A percentile compares a stretch with the other conserved stretches of the same genome.
Conservation (phyloP, 352 stramenopile genomes). For the Peronospora destructor region DNA sequence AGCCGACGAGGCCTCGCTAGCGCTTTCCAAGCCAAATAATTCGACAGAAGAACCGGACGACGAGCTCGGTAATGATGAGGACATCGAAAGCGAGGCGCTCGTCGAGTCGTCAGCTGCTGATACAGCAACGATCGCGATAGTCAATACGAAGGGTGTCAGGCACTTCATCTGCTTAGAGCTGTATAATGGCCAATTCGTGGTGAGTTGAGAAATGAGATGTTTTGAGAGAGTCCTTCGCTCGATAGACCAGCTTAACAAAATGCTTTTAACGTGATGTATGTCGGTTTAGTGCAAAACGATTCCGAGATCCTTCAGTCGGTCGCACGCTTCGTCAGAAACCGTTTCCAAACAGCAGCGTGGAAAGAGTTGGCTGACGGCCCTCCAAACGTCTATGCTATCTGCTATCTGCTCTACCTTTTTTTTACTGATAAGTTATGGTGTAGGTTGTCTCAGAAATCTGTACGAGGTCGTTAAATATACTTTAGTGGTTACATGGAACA, state of each 20-base stretch:
- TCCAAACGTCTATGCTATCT: not conserved
- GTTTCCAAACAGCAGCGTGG: not conserved
- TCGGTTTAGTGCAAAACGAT: no score
- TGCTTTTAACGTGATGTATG: no score
- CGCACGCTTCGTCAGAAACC: slow-evolving; percentile 2
- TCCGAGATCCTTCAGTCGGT: slow-evolving; percentile 1
- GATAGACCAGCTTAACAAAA: no score
- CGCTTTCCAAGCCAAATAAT: slow-evolving; percentile 1
- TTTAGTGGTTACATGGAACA: not conserved
- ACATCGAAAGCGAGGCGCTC: slow-evolving; percentile 2
- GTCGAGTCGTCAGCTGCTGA: slow-evolving; percentile 8
- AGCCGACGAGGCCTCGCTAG: not conserved
- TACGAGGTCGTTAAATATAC: not conserved
- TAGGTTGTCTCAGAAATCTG: not conserved
- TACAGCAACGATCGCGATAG: slow-evolving; percentile 16
- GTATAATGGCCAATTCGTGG: slow-evolving; percentile 1
- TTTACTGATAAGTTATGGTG: not conserved
- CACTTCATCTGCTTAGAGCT: slow-evolving; percentile 29
- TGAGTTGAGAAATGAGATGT: slow-evolving; percentile 21
- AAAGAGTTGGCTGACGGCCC: not conserved
- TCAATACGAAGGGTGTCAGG: slow-evolving; percentile 24
- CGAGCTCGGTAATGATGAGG: slow-evolving; percentile 1
- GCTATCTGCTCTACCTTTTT: not conserved
- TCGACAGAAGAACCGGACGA: slow-evolving; percentile 6
- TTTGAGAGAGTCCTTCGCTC: not conserved